Conservation (phyloP, 2,329 filamentous ascomycete genomes). For the Lizonia empirigonia region DNA sequence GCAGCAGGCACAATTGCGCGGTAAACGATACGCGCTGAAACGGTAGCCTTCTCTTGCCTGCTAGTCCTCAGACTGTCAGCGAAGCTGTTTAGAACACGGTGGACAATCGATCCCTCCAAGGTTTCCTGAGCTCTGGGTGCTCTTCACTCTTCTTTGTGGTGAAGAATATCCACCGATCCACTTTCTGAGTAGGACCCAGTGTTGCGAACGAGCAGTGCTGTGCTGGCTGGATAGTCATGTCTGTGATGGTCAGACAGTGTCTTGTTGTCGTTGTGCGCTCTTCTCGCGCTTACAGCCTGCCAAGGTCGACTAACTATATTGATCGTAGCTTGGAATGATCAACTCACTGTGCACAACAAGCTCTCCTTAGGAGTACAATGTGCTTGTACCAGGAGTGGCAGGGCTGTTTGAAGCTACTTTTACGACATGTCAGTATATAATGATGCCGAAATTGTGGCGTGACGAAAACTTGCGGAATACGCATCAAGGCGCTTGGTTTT, state of each 20-base stretch:
- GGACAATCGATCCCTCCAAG: background rate
- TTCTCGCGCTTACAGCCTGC: background rate
- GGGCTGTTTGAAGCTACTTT: background rate
- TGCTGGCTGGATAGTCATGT: constrained; percentile 4
- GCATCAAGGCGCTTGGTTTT: constrained; percentile 10
- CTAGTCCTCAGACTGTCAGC: constrained; percentile 25
- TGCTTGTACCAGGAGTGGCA: background rate
- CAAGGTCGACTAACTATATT: constrained; percentile 12
- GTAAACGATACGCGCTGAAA: constrained; percentile 4
- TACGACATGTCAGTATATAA: background rate
- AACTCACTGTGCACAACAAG: background rate
- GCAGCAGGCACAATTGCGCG: constrained; percentile 6
- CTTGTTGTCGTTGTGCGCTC: constrained; percentile 14
- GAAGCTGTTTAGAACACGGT: constrained; percentile 15
- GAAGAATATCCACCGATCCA: too few relatives aligned
- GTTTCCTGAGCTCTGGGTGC: background rate
- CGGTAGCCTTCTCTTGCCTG: constrained; percentile 15
- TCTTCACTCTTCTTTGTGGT: background rate
- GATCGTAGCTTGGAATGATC: constrained; percentile 6
- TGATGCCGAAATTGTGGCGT: constrained; percentile 1
- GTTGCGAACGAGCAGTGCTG: background rate
- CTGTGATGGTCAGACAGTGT: constrained; percentile 20
- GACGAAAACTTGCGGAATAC: background rate
- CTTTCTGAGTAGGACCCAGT: background rate
- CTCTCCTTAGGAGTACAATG: background rate